Evolutionary conservation across 1,139 yeast genomes (phyloP).

Genomic region (Candida sp.): DNA sequence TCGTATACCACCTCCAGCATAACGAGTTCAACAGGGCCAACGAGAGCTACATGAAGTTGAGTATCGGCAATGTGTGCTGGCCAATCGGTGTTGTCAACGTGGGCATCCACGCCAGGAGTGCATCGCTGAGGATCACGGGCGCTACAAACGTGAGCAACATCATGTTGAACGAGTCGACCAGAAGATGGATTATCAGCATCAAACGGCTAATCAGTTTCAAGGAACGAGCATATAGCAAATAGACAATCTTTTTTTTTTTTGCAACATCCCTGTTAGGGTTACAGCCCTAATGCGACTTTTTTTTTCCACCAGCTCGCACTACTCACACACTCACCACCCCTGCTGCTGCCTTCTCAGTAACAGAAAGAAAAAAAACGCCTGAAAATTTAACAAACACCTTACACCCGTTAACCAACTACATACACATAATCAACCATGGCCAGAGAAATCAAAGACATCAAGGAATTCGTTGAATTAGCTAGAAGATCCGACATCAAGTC

Average conservation of each 20-base stretch:
- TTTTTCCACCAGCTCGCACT: background rate
- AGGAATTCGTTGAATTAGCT: slow-evolving; percentile 97
- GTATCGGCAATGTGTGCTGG: slow-evolving; percentile 93
- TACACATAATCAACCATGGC: slow-evolving; percentile 23
- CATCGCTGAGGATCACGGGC: slow-evolving; percentile 45
- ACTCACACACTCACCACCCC: background rate
- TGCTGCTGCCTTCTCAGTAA: background rate
- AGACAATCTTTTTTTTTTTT: background rate
- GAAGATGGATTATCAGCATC: slow-evolving; percentile 78
- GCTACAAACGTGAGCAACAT: slow-evolving; percentile 63
- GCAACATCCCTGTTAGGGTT: slow-evolving; percentile 11
- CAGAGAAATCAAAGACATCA: slow-evolving; percentile 92
- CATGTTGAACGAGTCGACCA: slow-evolving; percentile 76
- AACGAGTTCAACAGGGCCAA: slow-evolving; percentile 59
- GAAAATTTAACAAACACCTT: background rate
- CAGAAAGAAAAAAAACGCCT: slow-evolving; percentile 6
- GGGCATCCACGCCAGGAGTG: slow-evolving; percentile 79
- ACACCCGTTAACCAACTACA: slow-evolving; percentile 24
- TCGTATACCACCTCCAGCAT: slow-evolving; percentile 62
- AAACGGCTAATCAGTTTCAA: slow-evolving; percentile 70
- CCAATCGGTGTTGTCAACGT: slow-evolving; percentile 86
- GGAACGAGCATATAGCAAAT: slow-evolving; percentile 29
- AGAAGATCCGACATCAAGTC: slow-evolving; percentile 96
- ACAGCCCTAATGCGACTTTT: slow-evolving; percentile 11
- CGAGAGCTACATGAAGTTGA: slow-evolving; percentile 73